Evolutionary conservation across 2,329 filamentous ascomycete species (phyloP).

Genomic region (Lecanicillium sp.): DNA sequence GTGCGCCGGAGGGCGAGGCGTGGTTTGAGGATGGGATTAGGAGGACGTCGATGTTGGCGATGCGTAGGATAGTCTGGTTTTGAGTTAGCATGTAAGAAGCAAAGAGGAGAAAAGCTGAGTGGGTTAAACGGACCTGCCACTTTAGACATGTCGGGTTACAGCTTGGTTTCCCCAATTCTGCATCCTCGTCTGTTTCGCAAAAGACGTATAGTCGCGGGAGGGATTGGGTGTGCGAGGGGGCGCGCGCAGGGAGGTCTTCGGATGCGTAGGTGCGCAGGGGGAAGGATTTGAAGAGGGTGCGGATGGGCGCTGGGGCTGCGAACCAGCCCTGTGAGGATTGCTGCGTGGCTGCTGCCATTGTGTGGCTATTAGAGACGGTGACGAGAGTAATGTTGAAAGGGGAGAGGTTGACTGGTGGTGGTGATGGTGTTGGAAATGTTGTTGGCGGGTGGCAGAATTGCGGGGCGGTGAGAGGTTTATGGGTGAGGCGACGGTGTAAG

Average conservation of each 20-base stretch:
- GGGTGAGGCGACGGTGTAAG: too few relatives aligned
- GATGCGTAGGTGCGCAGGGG: constrained; percentile 68
- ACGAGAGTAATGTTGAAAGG: constrained; percentile 3
- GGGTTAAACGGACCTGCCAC: constrained; percentile 67
- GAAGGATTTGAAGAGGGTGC: constrained; percentile 75
- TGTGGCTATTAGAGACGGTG: not conserved
- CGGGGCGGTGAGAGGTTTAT: too few relatives aligned
- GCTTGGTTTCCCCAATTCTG: constrained; percentile 55
- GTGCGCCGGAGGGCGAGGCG: constrained; percentile 77
- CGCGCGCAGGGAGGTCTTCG: constrained; percentile 64
- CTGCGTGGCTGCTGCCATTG: constrained; percentile 10
- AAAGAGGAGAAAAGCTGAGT: not conserved
- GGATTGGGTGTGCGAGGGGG: constrained; percentile 30
- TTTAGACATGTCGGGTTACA: constrained; percentile 91
- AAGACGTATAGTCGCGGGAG: constrained; percentile 63
- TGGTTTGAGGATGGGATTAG: constrained; percentile 77
- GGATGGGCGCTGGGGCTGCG: constrained; percentile 65
- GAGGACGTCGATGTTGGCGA: constrained; percentile 60
- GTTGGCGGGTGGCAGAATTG: too few relatives aligned
- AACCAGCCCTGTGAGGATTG: constrained; percentile 30
- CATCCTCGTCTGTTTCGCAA: constrained; percentile 56
- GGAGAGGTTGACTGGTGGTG: not conserved
- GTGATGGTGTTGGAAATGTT: too few relatives aligned
- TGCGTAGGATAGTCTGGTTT: constrained; percentile 69
- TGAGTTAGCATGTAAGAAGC: not conserved